Evolutionary conservation across 345 rosid genomes (phyloP), one percentile per base, ranked within the genome.

Genomic region (Lenwebbia sp.): DNA sequence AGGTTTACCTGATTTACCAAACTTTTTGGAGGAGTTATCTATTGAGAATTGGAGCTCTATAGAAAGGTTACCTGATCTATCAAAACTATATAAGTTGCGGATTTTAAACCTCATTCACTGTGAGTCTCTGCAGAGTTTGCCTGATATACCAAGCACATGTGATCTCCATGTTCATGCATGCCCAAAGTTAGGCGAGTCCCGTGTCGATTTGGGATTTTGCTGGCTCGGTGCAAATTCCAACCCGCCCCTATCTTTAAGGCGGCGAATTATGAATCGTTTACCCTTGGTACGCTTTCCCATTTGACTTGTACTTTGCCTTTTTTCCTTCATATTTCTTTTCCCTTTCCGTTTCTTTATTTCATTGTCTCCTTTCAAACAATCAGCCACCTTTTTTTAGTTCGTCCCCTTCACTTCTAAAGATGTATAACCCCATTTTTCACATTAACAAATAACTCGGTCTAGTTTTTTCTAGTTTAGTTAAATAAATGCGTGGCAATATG

Each of bases 21-120:
- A 65, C 11, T 30, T 40, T 3, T 25, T 55, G 58, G 26, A 55
- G 41, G 41, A 15, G 15, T 30, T 65, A 0, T 30, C 41, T 15
- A 65, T 30, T 30, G 22, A 33, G 41, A 7, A 28, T 13, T 28
- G 37, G 37, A 60, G 74, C 19, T 60, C 40, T 7, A 28, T 0
- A 30, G 74, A n/a, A 13, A 60, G 33, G n/a, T 58, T 30, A 58
- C 70, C 70, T 15, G 70, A 58, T 14, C 19, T 12, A n/a, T n/a
- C 70, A 58, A 0, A 26, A 12, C 70, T 50, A n/a, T 2, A 0
- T 26, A 26, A 7, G 70, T 6, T 58, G 70, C 33, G 28, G 33
- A 0, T 6, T 12, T 1, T n/a, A 7, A 6, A 0, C 6, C 33
- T n/a, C 33, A 13, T 30, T 58, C 70, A 58, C 70, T n/a, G 33